phyloP scores from a whole-genome alignment of 257 asterid species.

The Leonotis leonurus region DNA sequence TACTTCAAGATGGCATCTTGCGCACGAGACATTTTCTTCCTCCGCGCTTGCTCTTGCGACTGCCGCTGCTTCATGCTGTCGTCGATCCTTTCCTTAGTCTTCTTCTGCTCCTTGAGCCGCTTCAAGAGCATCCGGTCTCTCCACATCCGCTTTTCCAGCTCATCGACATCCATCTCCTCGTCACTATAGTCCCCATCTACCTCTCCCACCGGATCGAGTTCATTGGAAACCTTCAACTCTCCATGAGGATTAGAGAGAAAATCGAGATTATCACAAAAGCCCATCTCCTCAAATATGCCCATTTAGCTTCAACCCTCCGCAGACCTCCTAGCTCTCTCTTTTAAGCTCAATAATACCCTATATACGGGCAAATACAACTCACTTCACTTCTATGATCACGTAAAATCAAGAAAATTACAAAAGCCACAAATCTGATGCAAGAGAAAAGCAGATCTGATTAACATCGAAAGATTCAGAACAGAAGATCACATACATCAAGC shows the following conservation, averaged over 20 bases:
- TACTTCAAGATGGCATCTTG: slow-evolving; percentile 61
- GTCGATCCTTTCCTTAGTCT: slow-evolving; percentile 27
- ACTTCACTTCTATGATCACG: not conserved
- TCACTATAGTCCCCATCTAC: slow-evolving; percentile 44
- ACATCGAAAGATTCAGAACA: slow-evolving; percentile 5
- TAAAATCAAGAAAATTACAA: not conserved
- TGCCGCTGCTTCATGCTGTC: slow-evolving; percentile 35
- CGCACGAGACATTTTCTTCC: slow-evolving; percentile 66
- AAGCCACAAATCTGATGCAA: slow-evolving; percentile 15
- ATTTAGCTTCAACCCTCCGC: slow-evolving; percentile 13
- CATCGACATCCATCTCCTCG: slow-evolving; percentile 49
- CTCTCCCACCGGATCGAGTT: slow-evolving; percentile 23
- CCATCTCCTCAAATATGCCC: slow-evolving; percentile 49
- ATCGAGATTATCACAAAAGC: slow-evolving; percentile 41
- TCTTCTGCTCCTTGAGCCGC: slow-evolving; percentile 46
- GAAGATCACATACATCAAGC: not conserved
- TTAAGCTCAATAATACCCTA: slow-evolving; percentile 6
- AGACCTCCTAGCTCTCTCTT: slow-evolving; percentile 5
- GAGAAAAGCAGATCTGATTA: not conserved
- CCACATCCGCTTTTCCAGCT: slow-evolving; percentile 55
- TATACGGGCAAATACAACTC: not conserved
- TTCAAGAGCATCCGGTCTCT: slow-evolving; percentile 37
- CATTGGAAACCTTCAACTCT: slow-evolving; percentile 25
- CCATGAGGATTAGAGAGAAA: slow-evolving; percentile 25
- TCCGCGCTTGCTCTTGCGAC: slow-evolving; percentile 52